phyloP scores from a whole-genome alignment of 108 stramenopile genomes.

The Pseudonitzschia multistriata region DNA sequence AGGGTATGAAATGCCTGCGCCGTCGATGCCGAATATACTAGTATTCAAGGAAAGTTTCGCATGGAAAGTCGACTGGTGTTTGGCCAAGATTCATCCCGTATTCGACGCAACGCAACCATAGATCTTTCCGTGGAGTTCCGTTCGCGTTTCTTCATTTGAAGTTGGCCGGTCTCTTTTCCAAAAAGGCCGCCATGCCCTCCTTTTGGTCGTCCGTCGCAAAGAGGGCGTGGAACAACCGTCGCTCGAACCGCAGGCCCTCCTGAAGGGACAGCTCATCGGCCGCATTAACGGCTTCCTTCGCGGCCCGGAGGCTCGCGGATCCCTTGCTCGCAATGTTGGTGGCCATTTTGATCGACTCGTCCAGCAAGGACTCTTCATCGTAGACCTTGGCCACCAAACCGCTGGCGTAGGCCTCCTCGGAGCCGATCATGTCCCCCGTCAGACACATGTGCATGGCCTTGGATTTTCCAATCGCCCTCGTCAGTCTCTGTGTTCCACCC shows the following conservation, averaged over 20 bases:
- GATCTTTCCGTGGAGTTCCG: too few relatives aligned
- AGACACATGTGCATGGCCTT: conserved; percentile 98
- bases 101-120: too few relatives aligned
- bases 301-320: conserved; percentile 73
- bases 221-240: conserved; percentile 94
- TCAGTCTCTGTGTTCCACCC: conserved; percentile 96
- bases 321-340: conserved; percentile 89
- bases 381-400: conserved; percentile 93
- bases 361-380: conserved; percentile 68
- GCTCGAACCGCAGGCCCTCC: conserved; percentile 93
- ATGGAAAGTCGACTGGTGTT: too few relatives aligned
- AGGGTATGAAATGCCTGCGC: too few relatives aligned
- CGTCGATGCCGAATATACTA: too few relatives aligned
- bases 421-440: conserved; percentile 90
- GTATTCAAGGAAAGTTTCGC: too few relatives aligned
- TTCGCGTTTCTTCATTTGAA: conserved; percentile 56
- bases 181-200: conserved; percentile 95
- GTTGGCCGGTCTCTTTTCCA: conserved; percentile 85
- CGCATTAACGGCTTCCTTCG: conserved; percentile 97
- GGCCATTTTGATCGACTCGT: conserved; percentile 90
- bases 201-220: conserved; percentile 98
- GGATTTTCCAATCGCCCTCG: conserved; percentile 95
- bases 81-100: too few relatives aligned
- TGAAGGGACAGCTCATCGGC: conserved; percentile 90
- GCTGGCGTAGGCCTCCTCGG: conserved; percentile 82